Conservation (phyloP, 345 rosid genomes). For the Eucalyptus paniculata region DNA sequence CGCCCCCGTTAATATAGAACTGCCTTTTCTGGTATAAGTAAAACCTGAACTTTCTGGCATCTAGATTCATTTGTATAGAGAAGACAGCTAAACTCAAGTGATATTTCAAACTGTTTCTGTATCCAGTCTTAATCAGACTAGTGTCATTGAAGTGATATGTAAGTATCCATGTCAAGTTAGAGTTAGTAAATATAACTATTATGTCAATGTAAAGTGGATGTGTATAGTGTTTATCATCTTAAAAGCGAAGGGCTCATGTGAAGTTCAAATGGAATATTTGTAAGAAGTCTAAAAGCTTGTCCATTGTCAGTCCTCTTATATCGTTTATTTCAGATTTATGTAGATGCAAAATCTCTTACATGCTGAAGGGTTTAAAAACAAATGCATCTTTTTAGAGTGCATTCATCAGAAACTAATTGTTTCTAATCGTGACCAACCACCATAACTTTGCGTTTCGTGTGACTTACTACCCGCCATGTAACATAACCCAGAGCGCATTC, state of each 20-base stretch:
- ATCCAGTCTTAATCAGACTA: no score
- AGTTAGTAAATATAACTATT: not conserved
- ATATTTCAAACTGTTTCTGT: not conserved
- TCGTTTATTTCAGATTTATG: no score
- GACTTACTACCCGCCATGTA: fast-evolving
- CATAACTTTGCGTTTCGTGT: no score
- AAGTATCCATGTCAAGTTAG: not conserved
- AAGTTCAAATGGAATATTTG: not conserved
- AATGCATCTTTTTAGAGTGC: no score
- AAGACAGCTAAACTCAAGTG: not conserved
- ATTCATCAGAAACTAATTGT: no score
- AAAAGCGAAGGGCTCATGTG: not conserved
- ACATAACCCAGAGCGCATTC: not conserved
- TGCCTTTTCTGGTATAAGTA: not conserved
- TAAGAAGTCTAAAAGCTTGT: not conserved
- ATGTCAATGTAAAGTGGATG: not conserved
- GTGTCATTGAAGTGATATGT: not conserved
- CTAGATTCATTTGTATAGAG: not conserved
- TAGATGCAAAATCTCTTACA: no score
- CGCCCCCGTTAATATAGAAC: not conserved
- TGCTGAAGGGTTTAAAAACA: no score
- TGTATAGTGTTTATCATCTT: not conserved
- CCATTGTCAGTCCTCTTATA: not conserved
- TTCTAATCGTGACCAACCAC: no score
- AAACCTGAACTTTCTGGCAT: not conserved